Evolutionary conservation across 306 rosid species (phyloP).

Genomic region (Lagenaria siceraria): DNA sequence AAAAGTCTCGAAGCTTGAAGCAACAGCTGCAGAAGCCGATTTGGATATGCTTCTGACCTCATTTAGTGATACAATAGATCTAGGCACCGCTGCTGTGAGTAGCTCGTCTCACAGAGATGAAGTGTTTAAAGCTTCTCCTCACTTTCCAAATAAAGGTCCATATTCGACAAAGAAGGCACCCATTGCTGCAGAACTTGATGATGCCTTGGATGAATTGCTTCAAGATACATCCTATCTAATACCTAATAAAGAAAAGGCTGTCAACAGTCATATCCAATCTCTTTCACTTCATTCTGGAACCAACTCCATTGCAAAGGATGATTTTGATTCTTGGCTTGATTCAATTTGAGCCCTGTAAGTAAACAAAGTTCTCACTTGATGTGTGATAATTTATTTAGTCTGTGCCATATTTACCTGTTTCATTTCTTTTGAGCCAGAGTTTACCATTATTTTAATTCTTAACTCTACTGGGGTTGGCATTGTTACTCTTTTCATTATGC

Average conservation of each 20-base stretch:
- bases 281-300: slow-evolving; percentile 27
- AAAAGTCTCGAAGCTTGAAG: slow-evolving; percentile 27
- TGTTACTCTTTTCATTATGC: background rate
- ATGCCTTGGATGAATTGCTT: slow-evolving; percentile 60
- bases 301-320: slow-evolving; percentile 30
- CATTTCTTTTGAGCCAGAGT: background rate
- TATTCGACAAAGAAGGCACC: slow-evolving; percentile 16
- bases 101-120: slow-evolving; percentile 9
- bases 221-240: slow-evolving; percentile 38
- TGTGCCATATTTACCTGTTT: background rate
- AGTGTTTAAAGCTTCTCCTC: slow-evolving; percentile 5
- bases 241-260: slow-evolving; percentile 20
- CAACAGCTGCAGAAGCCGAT: slow-evolving; percentile 47
- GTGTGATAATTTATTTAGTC: background rate
- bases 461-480: background rate
- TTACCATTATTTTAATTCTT: background rate
- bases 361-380: slow-evolving; percentile 4
- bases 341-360: slow-evolving; percentile 29
- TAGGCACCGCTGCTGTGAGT: background rate
- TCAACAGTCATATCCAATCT: slow-evolving; percentile 14
- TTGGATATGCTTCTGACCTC: slow-evolving; percentile 65
- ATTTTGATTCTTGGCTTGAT: slow-evolving; percentile 73
- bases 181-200: slow-evolving; percentile 34
- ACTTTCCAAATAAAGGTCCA: slow-evolving; percentile 18
- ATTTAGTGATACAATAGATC: slow-evolving; percentile 17